Conservation (phyloP, 176 grass and related monocot genomes). For the Zizania latifolia region DNA sequence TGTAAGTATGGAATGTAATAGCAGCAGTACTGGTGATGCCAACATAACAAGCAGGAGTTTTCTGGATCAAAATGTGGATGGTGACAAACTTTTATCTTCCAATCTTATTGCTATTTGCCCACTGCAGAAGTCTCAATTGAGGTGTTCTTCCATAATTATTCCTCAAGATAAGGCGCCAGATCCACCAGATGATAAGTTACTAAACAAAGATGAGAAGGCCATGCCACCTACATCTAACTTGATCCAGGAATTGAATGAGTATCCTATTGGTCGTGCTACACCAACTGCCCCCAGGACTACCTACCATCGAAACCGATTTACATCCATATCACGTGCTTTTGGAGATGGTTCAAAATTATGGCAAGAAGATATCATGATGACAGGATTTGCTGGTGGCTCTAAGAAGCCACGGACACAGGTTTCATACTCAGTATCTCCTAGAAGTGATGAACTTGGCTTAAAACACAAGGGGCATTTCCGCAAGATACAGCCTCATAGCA, state of each 20-base stretch:
- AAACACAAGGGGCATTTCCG: conserved; percentile 49
- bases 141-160: conserved; percentile 21
- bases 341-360: conserved; percentile 61
- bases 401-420: conserved; percentile 57
- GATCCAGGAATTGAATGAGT: conserved; percentile 54
- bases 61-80: conserved; percentile 26
- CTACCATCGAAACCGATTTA: conserved; percentile 57
- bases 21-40: background rate
- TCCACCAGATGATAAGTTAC: conserved; percentile 22
- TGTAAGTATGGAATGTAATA: conserved; percentile 22
- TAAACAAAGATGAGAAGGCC: conserved; percentile 31
- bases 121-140: conserved; percentile 27
- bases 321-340: conserved; percentile 62
- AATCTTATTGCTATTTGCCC: conserved; percentile 16
- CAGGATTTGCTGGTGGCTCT: conserved; percentile 42
- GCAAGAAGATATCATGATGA: conserved; percentile 35
- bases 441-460: conserved; percentile 43
- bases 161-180: conserved; percentile 31
- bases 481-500: conserved; percentile 49
- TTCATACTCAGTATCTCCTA: conserved; percentile 49
- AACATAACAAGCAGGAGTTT: conserved; percentile 14
- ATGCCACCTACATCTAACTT: conserved; percentile 40
- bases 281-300: conserved; percentile 87
- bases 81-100: conserved; percentile 22
- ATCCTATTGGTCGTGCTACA: conserved; percentile 42